phyloP scores from a whole-genome alignment of 352 stramenopile genomes.

The Globisporangium spinosum region DNA sequence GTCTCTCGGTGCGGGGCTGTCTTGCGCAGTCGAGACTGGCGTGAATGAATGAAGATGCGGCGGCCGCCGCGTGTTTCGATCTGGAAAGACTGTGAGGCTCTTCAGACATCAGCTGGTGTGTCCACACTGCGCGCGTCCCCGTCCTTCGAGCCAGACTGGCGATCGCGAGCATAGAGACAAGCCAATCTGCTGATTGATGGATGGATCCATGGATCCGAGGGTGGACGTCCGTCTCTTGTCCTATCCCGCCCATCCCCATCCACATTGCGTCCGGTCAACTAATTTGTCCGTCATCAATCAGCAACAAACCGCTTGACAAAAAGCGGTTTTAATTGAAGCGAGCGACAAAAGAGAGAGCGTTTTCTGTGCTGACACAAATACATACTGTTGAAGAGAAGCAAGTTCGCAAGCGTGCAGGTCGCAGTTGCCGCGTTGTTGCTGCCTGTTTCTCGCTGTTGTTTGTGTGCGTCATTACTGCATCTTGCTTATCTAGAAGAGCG shows the following conservation, averaged over 20 bases:
- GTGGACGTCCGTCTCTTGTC: not conserved
- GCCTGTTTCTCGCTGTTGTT: not conserved
- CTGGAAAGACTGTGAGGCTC: not conserved
- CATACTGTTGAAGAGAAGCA: not conserved
- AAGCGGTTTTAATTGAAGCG: not conserved
- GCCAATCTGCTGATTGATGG: not conserved
- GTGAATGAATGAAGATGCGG: too few relatives aligned
- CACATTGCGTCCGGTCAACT: not conserved
- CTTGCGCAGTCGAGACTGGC: not conserved
- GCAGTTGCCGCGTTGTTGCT: not conserved
- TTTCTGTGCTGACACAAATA: not conserved
- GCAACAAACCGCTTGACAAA: not conserved
- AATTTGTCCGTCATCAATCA: not conserved
- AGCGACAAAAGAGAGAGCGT: not conserved
- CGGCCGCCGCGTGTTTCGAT: not conserved
- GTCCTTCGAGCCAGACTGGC: not conserved
- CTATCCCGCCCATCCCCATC: not conserved
- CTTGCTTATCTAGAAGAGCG: not conserved
- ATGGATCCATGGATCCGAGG: not conserved
- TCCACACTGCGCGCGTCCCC: not conserved
- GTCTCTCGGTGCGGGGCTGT: not conserved
- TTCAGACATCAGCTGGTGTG: not conserved
- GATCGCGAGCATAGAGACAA: not conserved
- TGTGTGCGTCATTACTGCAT: not conserved
- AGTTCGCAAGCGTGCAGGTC: not conserved